Percentiles rank a stretch among this genome's conserved stretches.
These are phyloP conservation scores for Cardiospermum halicacabum DNA, from an alignment of 345 rosid species.

Conservation along the genomic window DNA sequence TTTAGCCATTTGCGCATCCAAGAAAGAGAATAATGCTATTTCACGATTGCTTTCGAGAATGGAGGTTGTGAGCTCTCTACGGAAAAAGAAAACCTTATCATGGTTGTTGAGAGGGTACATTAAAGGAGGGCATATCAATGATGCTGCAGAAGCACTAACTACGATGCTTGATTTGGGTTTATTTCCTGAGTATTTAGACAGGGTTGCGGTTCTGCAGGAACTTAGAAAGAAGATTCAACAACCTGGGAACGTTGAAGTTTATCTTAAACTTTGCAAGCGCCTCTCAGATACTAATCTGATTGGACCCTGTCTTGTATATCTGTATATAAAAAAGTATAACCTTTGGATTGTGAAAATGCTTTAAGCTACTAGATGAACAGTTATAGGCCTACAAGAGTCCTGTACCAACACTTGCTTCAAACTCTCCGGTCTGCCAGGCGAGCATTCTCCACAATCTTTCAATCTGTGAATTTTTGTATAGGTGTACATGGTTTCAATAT, in stretches of 20 bases:
- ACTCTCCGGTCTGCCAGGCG: background rate
- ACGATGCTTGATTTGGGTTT: constrained; percentile 76
- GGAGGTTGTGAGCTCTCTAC: constrained; percentile 41
- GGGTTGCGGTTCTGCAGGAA: constrained; percentile 88
- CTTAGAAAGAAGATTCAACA: constrained; percentile 65
- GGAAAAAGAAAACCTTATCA: constrained; percentile 62
- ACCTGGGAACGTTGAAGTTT: constrained; percentile 48
- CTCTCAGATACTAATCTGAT: constrained; percentile 58
- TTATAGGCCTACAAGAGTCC: background rate
- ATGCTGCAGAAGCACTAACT: constrained; percentile 61
- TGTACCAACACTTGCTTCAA: constrained; percentile 2
- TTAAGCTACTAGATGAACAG: constrained; percentile 22
- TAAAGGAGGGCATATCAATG: constrained; percentile 79
- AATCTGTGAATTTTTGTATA: constrained; percentile 21
- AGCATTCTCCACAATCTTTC: background rate
- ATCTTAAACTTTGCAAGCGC: constrained; percentile 63
- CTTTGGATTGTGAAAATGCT: constrained; percentile 83
- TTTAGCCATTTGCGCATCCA: constrained; percentile 85
- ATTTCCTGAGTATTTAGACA: constrained; percentile 74
- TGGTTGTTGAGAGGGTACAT: constrained; percentile 86
- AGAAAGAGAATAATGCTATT: constrained; percentile 52
- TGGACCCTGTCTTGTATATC: constrained; percentile 76
- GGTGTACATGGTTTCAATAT: constrained; percentile 10
- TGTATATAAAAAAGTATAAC: constrained; percentile 62
- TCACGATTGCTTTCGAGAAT: constrained; percentile 52